Evolutionary conservation across 345 rosid species (phyloP), one percentile per base, ranked within the genome.

Genomic region (Bruguiera parviflora): DNA sequence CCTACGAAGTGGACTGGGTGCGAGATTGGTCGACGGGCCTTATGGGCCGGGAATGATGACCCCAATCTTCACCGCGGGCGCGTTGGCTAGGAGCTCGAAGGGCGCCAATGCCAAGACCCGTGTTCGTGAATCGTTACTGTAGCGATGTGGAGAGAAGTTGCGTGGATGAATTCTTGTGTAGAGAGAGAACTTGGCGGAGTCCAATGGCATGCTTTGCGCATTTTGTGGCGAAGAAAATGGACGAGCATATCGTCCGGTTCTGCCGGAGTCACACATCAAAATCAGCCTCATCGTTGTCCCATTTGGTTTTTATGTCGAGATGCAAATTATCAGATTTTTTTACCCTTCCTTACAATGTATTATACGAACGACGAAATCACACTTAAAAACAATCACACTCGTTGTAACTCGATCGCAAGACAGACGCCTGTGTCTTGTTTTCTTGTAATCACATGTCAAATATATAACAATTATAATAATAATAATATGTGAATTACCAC

Each of bases 1-100:
- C 90, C 3, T 92, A 92, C 8, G 97, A 92, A 70, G 88, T 95
- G 18, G 96, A 87, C 10, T 89, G 96, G 97, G 99, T 70, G 92
- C 90, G 68, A 95, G 92, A 11, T 67, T 95, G 53, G 84, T 95
- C 6, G 97, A 89, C 19, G 99, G 99, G 4, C 99, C 99, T 2
- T 77, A 97, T 3, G 97, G 84, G 0, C 93, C 99, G 0, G 96
- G 99, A 4, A 79, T 97, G 72, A 92, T 95, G 96, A 76, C 88
- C 5, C 86, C 97, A 1, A 92, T 92, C 60, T 95, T 91, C 78
- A 92, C 99, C 3, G 85, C 97, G 2, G 96, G 89, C 10, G 99
- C 89, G 24, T 82, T 95, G n/a, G 86, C 97, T 0, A 71, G 99
- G 78, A 95, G 96, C 76, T 89, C 82, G 79, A 91, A 84, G 67